phyloP scores from a whole-genome alignment of 495 filamentous ascomycete species.

The Annulohypoxylon moriforme region DNA sequence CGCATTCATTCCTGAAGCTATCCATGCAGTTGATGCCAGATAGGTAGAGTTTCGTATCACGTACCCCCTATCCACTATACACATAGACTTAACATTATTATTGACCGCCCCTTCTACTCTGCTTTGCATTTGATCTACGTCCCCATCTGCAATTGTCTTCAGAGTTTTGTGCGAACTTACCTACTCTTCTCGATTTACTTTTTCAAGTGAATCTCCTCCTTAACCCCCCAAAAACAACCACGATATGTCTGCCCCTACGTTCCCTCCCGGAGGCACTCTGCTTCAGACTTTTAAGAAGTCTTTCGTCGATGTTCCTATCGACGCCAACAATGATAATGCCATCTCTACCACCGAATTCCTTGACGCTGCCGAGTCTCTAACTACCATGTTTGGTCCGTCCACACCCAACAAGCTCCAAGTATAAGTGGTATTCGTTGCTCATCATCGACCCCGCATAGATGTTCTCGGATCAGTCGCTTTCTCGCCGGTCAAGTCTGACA shows the following conservation, averaged over 20 bases:
- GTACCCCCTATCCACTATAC: neutral
- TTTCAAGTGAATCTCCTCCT: neutral
- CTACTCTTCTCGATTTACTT: neutral
- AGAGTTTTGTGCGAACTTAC: neutral
- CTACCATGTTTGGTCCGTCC: constrained; percentile 82
- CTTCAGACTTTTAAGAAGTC: constrained; percentile 84
- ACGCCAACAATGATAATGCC: constrained; percentile 75
- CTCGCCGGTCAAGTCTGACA: constrained; percentile 86
- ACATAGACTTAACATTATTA: constrained; percentile 10
- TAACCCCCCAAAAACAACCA: constrained; percentile 21
- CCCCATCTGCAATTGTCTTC: neutral
- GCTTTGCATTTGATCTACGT: neutral
- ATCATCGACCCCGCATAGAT: constrained; percentile 62
- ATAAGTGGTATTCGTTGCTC: neutral
- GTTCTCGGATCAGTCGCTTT: constrained; percentile 85
- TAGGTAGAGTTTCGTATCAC: constrained; percentile 2
- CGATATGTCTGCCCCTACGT: constrained; percentile 52
- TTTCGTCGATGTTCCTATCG: constrained; percentile 83
- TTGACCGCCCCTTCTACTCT: constrained; percentile 29
- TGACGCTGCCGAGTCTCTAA: constrained; percentile 86
- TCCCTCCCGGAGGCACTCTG: constrained; percentile 78
- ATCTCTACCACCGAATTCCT: constrained; percentile 90
- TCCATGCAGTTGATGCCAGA: neutral
- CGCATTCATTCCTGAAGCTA: constrained; percentile 10
- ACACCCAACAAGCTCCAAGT: neutral